These are phyloP conservation scores for Scheffersomyces parashehatae DNA, from an alignment of 1,139 yeast species.

Conservation along the genomic window DNA sequence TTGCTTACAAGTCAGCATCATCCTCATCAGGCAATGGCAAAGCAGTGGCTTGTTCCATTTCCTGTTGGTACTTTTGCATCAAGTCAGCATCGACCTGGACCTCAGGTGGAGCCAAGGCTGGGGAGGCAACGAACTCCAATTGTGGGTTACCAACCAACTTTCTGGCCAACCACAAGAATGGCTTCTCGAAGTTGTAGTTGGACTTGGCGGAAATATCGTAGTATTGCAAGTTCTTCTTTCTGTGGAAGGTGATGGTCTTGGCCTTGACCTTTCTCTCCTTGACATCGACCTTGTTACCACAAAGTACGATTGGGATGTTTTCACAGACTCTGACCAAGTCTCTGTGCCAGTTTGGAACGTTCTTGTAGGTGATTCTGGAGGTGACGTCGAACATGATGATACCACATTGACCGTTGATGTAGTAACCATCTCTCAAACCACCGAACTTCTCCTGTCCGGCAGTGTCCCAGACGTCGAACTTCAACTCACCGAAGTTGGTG, in stretches of 20 bases:
- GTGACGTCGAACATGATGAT: conserved; percentile 99
- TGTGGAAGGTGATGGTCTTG: conserved; percentile 99
- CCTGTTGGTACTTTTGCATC: conserved; percentile 98
- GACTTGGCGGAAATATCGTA: conserved; percentile 99
- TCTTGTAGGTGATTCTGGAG: conserved; percentile 98
- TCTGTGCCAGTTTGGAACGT: conserved; percentile 99
- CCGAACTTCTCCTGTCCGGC: conserved; percentile 99
- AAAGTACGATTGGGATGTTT: conserved; percentile 97
- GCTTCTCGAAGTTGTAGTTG: conserved; percentile 99
- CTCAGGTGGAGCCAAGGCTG: conserved; percentile 99
- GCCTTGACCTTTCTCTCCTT: conserved; percentile 99
- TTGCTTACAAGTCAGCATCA: conserved; percentile 88
- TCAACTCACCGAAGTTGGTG: conserved; percentile 98
- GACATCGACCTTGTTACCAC: conserved; percentile 99
- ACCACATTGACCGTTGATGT: conserved; percentile 99
- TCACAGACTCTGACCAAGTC: conserved; percentile 99
- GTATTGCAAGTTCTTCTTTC: conserved; percentile 99
- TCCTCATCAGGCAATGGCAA: conserved; percentile 99
- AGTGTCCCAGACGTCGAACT: conserved; percentile 99
- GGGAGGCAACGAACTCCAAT: conserved; percentile 98
- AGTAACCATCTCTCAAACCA: conserved; percentile 99
- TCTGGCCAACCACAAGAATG: conserved; percentile 99
- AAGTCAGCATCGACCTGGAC: conserved; percentile 94
- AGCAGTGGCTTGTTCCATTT: conserved; percentile 99
- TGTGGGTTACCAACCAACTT: conserved; percentile 98